These are phyloP conservation scores for Sugiyamaella japonica DNA, from an alignment of 1,139 yeast genomes.

Conservation along the genomic window DNA sequence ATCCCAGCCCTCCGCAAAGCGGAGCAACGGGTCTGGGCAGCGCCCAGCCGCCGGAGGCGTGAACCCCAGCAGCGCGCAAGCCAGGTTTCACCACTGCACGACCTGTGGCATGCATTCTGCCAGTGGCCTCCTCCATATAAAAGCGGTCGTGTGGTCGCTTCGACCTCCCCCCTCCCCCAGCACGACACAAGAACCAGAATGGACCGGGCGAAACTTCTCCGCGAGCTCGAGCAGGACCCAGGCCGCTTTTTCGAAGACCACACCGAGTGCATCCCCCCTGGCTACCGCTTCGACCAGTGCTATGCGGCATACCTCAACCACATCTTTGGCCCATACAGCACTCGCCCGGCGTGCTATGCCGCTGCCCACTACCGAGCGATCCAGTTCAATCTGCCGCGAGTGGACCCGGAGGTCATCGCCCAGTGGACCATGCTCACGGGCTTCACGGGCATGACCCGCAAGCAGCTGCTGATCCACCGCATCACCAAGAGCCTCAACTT, in stretches of 20 bases:
- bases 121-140: neutral
- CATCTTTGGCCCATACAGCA: constrained; percentile 1
- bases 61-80: too few relatives aligned
- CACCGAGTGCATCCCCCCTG: constrained; percentile 6
- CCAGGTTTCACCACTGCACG: neutral
- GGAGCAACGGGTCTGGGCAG: too few relatives aligned
- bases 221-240: constrained; percentile 4
- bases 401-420: neutral
- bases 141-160: neutral
- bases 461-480: neutral
- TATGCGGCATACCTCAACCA: neutral
- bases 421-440: constrained; percentile 6
- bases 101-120: neutral
- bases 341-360: neutral
- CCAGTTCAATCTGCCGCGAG: constrained; percentile 1
- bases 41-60: too few relatives aligned
- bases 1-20: too few relatives aligned
- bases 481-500: constrained; percentile 1
- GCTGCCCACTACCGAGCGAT: constrained; percentile 4
- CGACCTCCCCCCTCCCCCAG: neutral
- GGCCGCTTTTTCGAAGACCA: constrained; percentile 1
- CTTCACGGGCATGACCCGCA: neutral
- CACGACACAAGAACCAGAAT: neutral
- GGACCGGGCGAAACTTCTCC: neutral
- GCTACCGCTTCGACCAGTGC: constrained; percentile 8